These are phyloP conservation scores for Nemania serpens DNA, from an alignment of 2,329 filamentous ascomycete genomes.

Conservation along the genomic window DNA sequence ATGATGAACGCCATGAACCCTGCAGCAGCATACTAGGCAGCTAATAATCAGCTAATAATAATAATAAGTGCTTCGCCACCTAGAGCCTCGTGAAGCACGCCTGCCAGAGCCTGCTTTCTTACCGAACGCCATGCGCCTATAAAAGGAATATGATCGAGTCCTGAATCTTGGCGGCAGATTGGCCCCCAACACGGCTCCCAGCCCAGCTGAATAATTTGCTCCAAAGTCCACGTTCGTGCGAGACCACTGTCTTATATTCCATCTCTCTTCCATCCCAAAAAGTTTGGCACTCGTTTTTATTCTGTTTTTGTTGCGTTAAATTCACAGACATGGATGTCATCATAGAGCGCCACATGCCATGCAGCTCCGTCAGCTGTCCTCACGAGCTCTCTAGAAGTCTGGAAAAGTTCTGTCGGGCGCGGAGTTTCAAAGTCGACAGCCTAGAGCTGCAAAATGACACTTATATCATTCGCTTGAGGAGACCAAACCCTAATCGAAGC, in stretches of 20 bases:
- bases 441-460: conserved; percentile 3
- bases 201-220: no score
- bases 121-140: no score
- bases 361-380: background rate
- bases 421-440: background rate
- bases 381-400: background rate
- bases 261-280: background rate
- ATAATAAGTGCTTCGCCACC: no score
- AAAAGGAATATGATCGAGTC: no score
- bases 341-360: conserved; percentile 3
- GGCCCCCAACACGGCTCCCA: no score
- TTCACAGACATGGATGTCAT: background rate
- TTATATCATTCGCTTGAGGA: background rate
- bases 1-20: no score
- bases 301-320: background rate
- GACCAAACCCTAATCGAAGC: background rate
- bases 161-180: no score
- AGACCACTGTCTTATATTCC: background rate
- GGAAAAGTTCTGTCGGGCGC: background rate
- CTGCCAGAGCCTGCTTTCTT: no score
- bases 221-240: no score
- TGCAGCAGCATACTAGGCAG: no score
- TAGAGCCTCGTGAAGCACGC: no score
- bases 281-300: background rate
- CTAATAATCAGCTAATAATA: no score